phyloP scores from a whole-genome alignment of 2,329 filamentous ascomycete genomes.

The Arthrobotrys musiformis region DNA sequence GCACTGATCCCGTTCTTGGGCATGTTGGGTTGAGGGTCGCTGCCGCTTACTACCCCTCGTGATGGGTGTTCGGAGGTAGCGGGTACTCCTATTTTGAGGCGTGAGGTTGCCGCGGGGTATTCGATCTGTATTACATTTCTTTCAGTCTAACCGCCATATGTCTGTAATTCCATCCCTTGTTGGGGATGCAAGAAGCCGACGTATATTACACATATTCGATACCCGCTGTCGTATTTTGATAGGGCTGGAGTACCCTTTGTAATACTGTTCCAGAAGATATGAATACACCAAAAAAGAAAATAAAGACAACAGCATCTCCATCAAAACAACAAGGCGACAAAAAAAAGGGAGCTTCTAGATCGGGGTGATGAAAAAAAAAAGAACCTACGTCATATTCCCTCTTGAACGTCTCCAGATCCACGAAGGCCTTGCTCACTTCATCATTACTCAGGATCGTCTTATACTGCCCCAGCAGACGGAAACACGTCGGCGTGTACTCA shows the following conservation, averaged over 20 bases:
- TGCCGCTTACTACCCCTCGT: constrained; percentile 62
- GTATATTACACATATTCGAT: constrained; percentile 4
- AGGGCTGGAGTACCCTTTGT: constrained; percentile 55
- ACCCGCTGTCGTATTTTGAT: constrained; percentile 37
- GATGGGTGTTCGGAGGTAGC: constrained; percentile 77
- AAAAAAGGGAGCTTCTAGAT: not conserved
- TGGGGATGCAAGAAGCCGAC: constrained; percentile 42
- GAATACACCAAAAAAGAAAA: constrained; percentile 9
- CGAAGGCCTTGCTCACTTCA: constrained; percentile 86
- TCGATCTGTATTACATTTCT: constrained; percentile 77
- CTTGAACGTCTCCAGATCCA: constrained; percentile 90
- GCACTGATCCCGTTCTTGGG: constrained; percentile 50
- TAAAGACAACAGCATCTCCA: not conserved
- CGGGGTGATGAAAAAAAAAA: not conserved
- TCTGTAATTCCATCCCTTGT: constrained; percentile 39
- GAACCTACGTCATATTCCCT: constrained; percentile 83
- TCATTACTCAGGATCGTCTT: constrained; percentile 93
- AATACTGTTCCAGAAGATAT: constrained; percentile 24
- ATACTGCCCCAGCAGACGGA: constrained; percentile 93
- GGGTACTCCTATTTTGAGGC: constrained; percentile 89
- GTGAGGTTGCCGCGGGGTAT: constrained; percentile 91
- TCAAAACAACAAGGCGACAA: not conserved
- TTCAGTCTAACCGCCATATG: constrained; percentile 22
- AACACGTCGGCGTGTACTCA: constrained; percentile 93
- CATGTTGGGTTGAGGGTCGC: constrained; percentile 65